Conservation (phyloP, 75 land plant species). For the Picea sitchensis region DNA sequence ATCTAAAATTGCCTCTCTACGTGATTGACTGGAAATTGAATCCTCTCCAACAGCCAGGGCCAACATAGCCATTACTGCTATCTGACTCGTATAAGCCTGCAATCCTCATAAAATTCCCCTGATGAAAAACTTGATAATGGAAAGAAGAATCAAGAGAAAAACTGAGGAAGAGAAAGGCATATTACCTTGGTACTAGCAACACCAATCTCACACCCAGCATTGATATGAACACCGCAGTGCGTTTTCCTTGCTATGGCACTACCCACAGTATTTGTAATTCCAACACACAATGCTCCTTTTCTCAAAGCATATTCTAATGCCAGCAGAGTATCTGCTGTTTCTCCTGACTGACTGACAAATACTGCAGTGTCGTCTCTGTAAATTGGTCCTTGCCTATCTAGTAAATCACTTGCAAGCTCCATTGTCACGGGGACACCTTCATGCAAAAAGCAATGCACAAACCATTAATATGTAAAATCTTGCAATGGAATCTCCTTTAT, state of each 20-base stretch:
- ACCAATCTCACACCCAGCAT: constrained; percentile 98
- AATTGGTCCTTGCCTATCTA: constrained; percentile 92
- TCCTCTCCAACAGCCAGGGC: constrained; percentile 95
- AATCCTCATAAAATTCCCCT: background rate
- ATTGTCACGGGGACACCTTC: constrained; percentile 86
- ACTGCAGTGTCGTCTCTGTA: constrained; percentile 97
- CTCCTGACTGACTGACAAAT: constrained; percentile 99
- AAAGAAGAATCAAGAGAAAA: background rate
- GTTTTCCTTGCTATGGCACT: constrained; percentile 96
- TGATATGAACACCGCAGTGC: constrained; percentile 97
- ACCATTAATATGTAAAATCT: background rate
- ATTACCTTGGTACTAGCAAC: constrained; percentile 98
- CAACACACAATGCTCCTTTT: constrained; percentile 97
- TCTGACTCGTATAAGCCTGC: constrained; percentile 99
- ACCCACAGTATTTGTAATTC: constrained; percentile 97
- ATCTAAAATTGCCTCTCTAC: constrained; percentile 80
- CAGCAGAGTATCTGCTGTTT: constrained; percentile 92
- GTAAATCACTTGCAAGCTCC: constrained; percentile 95
- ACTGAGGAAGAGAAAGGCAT: background rate
- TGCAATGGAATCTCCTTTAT: background rate
- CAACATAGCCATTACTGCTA: constrained; percentile 94
- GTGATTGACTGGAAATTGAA: constrained; percentile 63
- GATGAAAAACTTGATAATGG: background rate
- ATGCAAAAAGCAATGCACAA: constrained; percentile 1
- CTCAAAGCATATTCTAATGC: constrained; percentile 87